Percentiles rank a stretch among this genome's conserved stretches.
Evolutionary conservation across 768 basidiomycete species (phyloP).

Genomic region (Agrocybe chaxingu): DNA sequence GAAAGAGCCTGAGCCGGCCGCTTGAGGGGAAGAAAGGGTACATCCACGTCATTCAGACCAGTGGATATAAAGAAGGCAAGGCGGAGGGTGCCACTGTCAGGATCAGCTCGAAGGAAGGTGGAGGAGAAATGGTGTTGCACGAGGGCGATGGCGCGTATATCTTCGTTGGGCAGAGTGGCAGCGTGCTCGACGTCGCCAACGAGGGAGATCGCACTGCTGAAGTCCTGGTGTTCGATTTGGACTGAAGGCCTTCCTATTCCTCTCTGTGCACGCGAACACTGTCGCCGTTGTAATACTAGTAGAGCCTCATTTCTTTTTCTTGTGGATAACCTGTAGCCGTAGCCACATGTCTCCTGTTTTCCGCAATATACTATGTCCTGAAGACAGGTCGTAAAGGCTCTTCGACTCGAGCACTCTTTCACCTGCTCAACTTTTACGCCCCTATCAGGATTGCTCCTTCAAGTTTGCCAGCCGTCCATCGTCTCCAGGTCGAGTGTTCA

Average conservation of each 20-base stretch:
- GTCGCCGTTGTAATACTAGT: too few relatives aligned
- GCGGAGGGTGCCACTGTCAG: constrained; percentile 58
- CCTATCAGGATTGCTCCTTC: too few relatives aligned
- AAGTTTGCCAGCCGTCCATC: too few relatives aligned
- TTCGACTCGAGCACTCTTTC: too few relatives aligned
- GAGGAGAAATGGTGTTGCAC: constrained; percentile 49
- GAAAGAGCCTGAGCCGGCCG: constrained; percentile 47
- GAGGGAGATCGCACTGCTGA: constrained; percentile 66
- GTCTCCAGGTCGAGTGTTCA: too few relatives aligned
- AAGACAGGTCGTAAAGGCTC: too few relatives aligned
- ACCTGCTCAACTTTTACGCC: too few relatives aligned
- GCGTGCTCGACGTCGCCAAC: constrained; percentile 50
- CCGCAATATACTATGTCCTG: too few relatives aligned
- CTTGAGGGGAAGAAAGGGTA: constrained; percentile 66
- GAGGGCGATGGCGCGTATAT: constrained; percentile 92
- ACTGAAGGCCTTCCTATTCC: constrained; percentile 23
- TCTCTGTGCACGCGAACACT: too few relatives aligned
- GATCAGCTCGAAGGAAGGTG: constrained; percentile 36
- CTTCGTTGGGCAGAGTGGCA: constrained; percentile 40
- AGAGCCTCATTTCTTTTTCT: too few relatives aligned
- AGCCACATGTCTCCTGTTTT: too few relatives aligned
- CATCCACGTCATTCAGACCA: constrained; percentile 82
- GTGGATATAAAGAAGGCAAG: constrained; percentile 66
- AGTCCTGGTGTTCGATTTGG: constrained; percentile 78
- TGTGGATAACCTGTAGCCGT: too few relatives aligned